phyloP scores from a whole-genome alignment of 345 rosid species.

The Brassica rapa region DNA sequence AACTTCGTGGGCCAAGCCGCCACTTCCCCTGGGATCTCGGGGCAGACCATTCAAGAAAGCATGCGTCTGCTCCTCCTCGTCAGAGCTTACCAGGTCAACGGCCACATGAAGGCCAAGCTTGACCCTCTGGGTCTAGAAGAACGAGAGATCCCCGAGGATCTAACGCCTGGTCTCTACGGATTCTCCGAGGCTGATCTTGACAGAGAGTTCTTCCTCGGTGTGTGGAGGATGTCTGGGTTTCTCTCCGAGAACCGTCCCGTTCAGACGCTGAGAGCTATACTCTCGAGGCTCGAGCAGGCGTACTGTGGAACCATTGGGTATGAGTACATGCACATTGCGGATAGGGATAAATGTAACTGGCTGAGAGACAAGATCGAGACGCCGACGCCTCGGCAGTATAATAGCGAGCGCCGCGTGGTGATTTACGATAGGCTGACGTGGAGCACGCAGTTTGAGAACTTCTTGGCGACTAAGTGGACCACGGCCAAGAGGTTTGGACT shows the following conservation, averaged over 20 bases:
- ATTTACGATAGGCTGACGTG: conserved; percentile 81
- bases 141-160: conserved; percentile 71
- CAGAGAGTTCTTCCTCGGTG: conserved; percentile 76
- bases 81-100: conserved; percentile 86
- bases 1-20: conserved; percentile 83
- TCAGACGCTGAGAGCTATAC: conserved; percentile 71
- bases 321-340: conserved; percentile 87
- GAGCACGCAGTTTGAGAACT: conserved; percentile 87
- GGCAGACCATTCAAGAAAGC: conserved; percentile 87
- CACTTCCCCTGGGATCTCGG: conserved; percentile 71
- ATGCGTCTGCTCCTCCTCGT: conserved; percentile 76
- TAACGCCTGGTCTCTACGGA: conserved; percentile 66
- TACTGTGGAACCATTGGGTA: conserved; percentile 82
- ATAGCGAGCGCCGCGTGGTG: conserved; percentile 64
- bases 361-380: conserved; percentile 87
- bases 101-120: conserved; percentile 83
- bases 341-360: conserved; percentile 80
- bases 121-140: conserved; percentile 72
- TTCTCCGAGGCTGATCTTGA: conserved; percentile 74
- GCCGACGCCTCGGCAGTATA: conserved; percentile 70
- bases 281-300: conserved; percentile 81
- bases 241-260: conserved; percentile 85
- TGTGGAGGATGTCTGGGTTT: conserved; percentile 80
- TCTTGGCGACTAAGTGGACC: conserved; percentile 88
- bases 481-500: conserved; percentile 85